Percentiles rank a stretch among this genome's conserved stretches.
phyloP scores from a whole-genome alignment of 768 basidiomycete species.

The Mycena belliarum region DNA sequence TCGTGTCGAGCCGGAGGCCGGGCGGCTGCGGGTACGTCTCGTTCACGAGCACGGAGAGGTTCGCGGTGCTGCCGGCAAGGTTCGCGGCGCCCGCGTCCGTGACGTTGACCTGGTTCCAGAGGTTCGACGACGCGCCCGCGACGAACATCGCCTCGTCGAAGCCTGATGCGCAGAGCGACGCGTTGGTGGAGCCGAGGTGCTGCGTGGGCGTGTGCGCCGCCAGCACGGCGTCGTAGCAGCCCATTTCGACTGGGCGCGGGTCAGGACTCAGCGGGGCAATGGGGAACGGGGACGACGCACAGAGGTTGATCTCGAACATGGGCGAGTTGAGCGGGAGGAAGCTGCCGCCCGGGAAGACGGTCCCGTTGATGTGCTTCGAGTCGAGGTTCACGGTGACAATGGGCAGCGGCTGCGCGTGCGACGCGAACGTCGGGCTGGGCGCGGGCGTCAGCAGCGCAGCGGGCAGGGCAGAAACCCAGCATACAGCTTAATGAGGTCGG shows the following conservation, averaged over 20 bases:
- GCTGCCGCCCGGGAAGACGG: conserved; percentile 25
- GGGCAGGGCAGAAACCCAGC: not conserved
- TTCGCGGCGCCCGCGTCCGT: not conserved
- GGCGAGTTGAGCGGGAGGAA: conserved; percentile 32
- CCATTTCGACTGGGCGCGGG: conserved; percentile 34
- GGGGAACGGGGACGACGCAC: conserved; percentile 10
- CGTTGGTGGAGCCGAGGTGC: conserved; percentile 43
- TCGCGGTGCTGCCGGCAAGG: conserved; percentile 6
- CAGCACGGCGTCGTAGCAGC: conserved; percentile 43
- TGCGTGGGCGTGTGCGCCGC: conserved; percentile 48
- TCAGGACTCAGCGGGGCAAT: not conserved
- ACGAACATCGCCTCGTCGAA: conserved; percentile 33
- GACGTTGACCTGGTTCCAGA: conserved; percentile 15
- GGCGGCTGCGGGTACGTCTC: conserved; percentile 21
- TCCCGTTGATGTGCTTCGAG: conserved; percentile 24
- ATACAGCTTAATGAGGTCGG: conserved; percentile 34
- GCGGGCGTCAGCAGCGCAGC: not conserved
- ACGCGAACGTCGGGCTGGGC: conserved; percentile 32
- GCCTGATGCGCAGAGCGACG: conserved; percentile 33
- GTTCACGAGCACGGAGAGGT: conserved; percentile 19
- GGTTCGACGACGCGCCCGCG: conserved; percentile 34
- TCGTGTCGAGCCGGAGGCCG: conserved; percentile 26
- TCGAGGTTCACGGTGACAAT: conserved; percentile 25
- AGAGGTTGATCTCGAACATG: conserved; percentile 37
- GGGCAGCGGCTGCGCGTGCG: conserved; percentile 40